A percentile compares a stretch with the other conserved stretches of the same genome.
Evolutionary conservation across 2,329 filamentous ascomycete species (phyloP).

Genomic region (Mycocentrospora acerina): DNA sequence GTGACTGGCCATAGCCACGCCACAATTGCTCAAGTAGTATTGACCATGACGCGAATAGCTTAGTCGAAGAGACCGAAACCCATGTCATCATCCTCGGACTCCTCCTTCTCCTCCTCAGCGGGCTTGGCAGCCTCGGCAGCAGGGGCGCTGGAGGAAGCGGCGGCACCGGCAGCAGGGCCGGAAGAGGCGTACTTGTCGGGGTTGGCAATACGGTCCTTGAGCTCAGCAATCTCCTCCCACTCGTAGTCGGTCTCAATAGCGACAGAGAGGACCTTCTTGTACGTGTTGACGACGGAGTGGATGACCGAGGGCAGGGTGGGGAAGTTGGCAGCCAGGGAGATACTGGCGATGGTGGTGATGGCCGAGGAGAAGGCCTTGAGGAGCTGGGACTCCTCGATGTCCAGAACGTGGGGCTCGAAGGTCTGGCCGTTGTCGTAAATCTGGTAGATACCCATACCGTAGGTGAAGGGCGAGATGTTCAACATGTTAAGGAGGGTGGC

Average conservation of each 20-base stretch:
- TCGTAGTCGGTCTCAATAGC: conserved; percentile 87
- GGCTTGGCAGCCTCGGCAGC: conserved; percentile 32
- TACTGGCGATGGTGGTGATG: conserved; percentile 81
- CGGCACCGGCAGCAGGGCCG: conserved; percentile 64
- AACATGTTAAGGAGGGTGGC: conserved; percentile 99
- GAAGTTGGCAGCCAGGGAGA: conserved; percentile 93
- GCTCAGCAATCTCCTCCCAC: conserved; percentile 94
- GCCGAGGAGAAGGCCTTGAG: conserved; percentile 78
- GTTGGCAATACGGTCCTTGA: conserved; percentile 99
- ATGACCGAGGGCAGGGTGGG: conserved; percentile 94
- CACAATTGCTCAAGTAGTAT: conserved; percentile 21
- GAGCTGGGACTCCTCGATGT: conserved; percentile 94
- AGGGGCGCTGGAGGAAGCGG: conserved; percentile 53
- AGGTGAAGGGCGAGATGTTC: conserved; percentile 81
- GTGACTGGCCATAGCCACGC: conserved; percentile 17
- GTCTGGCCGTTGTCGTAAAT: conserved; percentile 98
- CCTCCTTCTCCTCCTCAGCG: conserved; percentile 59
- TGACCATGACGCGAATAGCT: conserved; percentile 25
- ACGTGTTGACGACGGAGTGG: conserved; percentile 93
- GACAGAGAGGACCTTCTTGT: conserved; percentile 94
- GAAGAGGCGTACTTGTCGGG: conserved; percentile 91
- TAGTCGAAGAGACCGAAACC: conserved; percentile 59
- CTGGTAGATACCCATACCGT: conserved; percentile 94
- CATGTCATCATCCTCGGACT: conserved; percentile 58
- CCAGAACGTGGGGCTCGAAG: conserved; percentile 82